Evolutionary conservation across 1,139 yeast genomes (phyloP), one percentile per base, ranked within the genome.

Genomic region (Zygosaccharomyces pseudobailii): DNA sequence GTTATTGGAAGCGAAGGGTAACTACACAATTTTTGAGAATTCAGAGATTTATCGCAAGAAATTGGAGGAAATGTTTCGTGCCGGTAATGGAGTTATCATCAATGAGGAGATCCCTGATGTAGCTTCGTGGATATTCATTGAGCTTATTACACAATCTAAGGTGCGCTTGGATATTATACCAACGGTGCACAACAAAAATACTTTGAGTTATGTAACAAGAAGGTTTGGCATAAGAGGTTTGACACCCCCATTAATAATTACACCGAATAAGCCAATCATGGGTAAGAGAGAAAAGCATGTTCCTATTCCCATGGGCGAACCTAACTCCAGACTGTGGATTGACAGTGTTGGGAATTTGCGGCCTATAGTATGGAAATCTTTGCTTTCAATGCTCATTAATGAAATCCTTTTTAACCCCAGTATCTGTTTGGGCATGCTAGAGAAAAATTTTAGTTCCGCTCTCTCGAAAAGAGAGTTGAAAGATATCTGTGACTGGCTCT

Each of bases 261-360:
- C 52, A 13, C 33, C 39, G 2, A 39, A 28, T 4, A 46, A 40
- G 7, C 22, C 28, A 9, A 37, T 38, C 5, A 36, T 31, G n/a
- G 23, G 48, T 9, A 35, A 49, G 7, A 43, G 44, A 1, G 28
- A 43, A 1, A 42, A 31, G 9, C 35, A 41, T 2, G 52, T 54
- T 6, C 51, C 59, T 3, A 48, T 84, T 1, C 85, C 90, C 0
- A 62, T 73, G 3, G 84, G 82, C 0, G 67, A 71, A 25, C 80
- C 92, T 1, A 82, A 88, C 49, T 76, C 85, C 1, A 78, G 78
- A 43, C 66, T 86, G 8, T 88, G 96, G 96, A 71, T 86, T 7
- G 86, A 83, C 55, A 65, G 83, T 30, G 65, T 72, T 36, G 94
- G 95, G 1, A 66, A 72, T 25, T 72, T 87, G 23, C 80, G 84